Evolutionary conservation across 2,329 filamentous ascomycete genomes (phyloP).

Genomic region (Aspergillus chevalieri): DNA sequence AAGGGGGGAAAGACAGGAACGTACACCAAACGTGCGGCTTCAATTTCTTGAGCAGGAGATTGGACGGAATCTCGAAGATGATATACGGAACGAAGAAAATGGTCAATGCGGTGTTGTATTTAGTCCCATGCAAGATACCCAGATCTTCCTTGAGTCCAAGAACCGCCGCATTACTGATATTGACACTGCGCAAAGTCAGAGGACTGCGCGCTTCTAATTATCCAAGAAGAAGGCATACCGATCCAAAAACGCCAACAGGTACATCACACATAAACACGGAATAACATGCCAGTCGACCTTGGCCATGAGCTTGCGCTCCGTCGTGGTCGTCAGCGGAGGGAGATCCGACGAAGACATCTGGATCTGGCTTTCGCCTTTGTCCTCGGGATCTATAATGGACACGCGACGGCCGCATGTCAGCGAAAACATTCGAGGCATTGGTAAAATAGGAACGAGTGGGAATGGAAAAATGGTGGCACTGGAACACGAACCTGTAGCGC

Average conservation of each 20-base stretch:
- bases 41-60: slow-evolving; percentile 63
- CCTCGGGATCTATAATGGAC: slow-evolving; percentile 2
- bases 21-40: slow-evolving; percentile 61
- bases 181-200: slow-evolving; percentile 48
- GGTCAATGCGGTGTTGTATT: slow-evolving; percentile 70
- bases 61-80: slow-evolving; percentile 60
- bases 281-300: slow-evolving; percentile 68
- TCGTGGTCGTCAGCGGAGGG: slow-evolving; percentile 31
- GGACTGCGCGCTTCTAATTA: slow-evolving; percentile 2
- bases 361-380: slow-evolving; percentile 17
- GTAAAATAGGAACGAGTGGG: neutral
- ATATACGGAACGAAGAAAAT: slow-evolving; percentile 80
- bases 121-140: slow-evolving; percentile 43
- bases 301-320: slow-evolving; percentile 58
- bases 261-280: slow-evolving; percentile 67
- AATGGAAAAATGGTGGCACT: neutral
- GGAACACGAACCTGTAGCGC: slow-evolving; percentile 10
- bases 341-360: slow-evolving; percentile 13
- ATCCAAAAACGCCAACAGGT: slow-evolving; percentile 62
- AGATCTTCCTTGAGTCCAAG: slow-evolving; percentile 62
- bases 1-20: slow-evolving; percentile 10
- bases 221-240: slow-evolving; percentile 24
- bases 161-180: slow-evolving; percentile 70
- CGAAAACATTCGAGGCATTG: neutral
- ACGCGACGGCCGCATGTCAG: neutral